Conservation (phyloP, 768 basidiomycete species). For the Xerocomus brunneocitrinus region DNA sequence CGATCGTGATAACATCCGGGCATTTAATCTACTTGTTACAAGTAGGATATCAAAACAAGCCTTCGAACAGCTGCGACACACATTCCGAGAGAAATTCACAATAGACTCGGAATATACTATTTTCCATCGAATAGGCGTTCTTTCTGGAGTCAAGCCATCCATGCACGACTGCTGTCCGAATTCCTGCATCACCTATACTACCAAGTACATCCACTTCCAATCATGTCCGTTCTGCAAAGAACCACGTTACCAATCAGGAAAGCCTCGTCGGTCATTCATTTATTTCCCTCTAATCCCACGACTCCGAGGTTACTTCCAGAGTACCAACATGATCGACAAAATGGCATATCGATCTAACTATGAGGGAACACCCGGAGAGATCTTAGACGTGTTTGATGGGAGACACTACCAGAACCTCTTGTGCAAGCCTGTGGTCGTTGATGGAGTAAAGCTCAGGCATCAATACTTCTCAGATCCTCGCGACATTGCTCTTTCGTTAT, state of each 20-base stretch:
- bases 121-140: neutral
- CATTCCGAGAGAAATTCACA: neutral
- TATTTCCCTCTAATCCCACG: neutral
- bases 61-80: neutral
- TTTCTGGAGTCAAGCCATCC: neutral
- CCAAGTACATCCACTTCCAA: neutral
- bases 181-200: neutral
- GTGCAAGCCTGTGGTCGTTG: slow-evolving; percentile 22
- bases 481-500: slow-evolving; percentile 42
- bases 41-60: neutral
- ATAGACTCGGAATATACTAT: neutral
- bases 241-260: neutral
- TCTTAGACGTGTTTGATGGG: slow-evolving; percentile 35
- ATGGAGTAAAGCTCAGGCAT: slow-evolving; percentile 21
- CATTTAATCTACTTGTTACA: neutral
- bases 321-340: neutral
- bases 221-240: neutral
- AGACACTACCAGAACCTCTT: slow-evolving; percentile 27
- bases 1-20: neutral
- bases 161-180: neutral
- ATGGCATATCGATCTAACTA: neutral
- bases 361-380: slow-evolving; percentile 10
- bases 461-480: slow-evolving; percentile 34
- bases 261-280: neutral
- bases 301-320: neutral